Base-by-base conservation (phyloP, 176 grass and related monocot species). In the Miscanthus lutarioriparius region DNA sequence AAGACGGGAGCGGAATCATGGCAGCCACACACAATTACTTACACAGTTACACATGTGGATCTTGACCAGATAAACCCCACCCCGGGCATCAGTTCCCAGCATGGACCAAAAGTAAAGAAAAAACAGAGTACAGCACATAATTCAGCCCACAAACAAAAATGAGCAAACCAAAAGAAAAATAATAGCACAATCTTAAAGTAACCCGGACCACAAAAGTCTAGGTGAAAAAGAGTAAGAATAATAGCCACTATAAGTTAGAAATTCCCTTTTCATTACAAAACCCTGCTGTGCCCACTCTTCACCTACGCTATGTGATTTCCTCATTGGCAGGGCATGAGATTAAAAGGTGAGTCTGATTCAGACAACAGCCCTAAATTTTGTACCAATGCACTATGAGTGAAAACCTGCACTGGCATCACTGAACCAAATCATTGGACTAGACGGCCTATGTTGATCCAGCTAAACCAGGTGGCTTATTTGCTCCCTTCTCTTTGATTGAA, bases 401-500 rank as follows among this genome's bases (percentile, higher is more conserved):
- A 62, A 36, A 69, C 59, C 53, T 86, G 58, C 30, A 62, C 74
- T 32, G 58, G 38, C 17, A 69, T 44, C 26, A 74, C 36, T 67
- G 75, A 3, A 8, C 35, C 37, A 69, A 78, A 68, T 82, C 72
- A 84, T 51, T 65, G 15, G 67, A 70, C 23, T 61, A 92, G 10
- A 87, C 32, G 44, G 53, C 20, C 84, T 83, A 86, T 3, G 19
- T 78, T 0, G 81, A 91, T 74, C 88, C 92, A 94, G 76, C 80
- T 84, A 85, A 70, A 30, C 82, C 92, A 53, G 88, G 80, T 10
- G 64, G 80, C 80, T 94, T 94, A 70, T 47, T 58, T 26, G 84
- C 83, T 58, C 83, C 80, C 30, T 82, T 89, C 63, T 91, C 79
- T 72, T 89, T 74, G 68, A 94, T 89, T 69, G 80, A 84, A 88